These are phyloP conservation scores for Sporobolus alterniflorus DNA, from an alignment of 202 grass and related monocot genomes.

Conservation along the genomic window DNA sequence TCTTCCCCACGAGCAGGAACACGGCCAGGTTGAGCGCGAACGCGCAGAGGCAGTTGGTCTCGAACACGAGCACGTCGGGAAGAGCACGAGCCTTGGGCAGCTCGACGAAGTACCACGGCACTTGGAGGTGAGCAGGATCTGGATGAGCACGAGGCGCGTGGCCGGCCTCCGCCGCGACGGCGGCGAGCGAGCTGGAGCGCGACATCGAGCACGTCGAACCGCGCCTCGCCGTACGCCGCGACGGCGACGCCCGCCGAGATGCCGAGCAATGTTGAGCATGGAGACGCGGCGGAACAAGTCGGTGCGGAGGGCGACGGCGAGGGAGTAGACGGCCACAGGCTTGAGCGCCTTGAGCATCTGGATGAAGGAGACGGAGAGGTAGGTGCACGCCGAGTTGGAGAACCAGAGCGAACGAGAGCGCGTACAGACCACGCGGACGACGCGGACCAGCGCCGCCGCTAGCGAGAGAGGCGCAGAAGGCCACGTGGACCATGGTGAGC, in stretches of 20 bases:
- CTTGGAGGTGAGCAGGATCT: slow-evolving; percentile 84
- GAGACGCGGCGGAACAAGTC: slow-evolving; percentile 52
- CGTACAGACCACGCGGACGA: slow-evolving; percentile 77
- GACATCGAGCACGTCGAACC: slow-evolving; percentile 71
- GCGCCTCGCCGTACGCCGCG: slow-evolving; percentile 80
- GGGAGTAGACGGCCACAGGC: slow-evolving; percentile 88
- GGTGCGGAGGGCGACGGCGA: slow-evolving; percentile 65
- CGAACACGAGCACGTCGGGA: slow-evolving; percentile 73
- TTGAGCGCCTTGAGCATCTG: slow-evolving; percentile 99
- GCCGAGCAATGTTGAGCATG: slow-evolving; percentile 93
- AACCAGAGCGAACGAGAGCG: slow-evolving; percentile 88
- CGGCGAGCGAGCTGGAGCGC: slow-evolving; percentile 77
- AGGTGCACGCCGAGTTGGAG: slow-evolving; percentile 98
- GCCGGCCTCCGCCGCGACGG: slow-evolving; percentile 85
- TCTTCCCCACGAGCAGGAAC: slow-evolving; percentile 95
- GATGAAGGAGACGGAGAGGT: slow-evolving; percentile 98
- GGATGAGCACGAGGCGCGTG: slow-evolving; percentile 87
- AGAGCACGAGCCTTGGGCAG: slow-evolving; percentile 38
- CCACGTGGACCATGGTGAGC: slow-evolving; percentile 95
- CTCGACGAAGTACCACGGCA: slow-evolving; percentile 82
- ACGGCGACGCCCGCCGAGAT: slow-evolving; percentile 84
- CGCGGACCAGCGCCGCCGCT: slow-evolving; percentile 59
- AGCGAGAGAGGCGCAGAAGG: slow-evolving; percentile 73
- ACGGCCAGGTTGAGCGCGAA: slow-evolving; percentile 95
- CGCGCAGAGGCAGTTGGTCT: slow-evolving; percentile 78